Evolutionary conservation across 805 yeast genomes (phyloP), one percentile per base, ranked within the genome.

Genomic region (Candida peoriensis): DNA sequence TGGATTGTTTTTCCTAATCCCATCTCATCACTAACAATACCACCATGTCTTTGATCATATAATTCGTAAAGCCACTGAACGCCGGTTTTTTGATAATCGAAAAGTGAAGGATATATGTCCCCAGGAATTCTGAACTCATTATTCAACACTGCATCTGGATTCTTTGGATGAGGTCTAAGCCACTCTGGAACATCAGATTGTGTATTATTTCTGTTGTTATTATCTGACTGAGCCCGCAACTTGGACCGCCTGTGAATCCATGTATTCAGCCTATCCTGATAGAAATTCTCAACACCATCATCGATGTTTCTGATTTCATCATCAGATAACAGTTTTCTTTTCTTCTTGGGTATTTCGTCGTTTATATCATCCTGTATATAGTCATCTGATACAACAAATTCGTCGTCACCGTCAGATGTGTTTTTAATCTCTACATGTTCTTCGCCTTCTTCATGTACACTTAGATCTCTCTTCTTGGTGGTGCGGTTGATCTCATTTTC

Each of bases 51-150:
- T 56, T 93, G 97, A 15, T 77, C 70, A 50, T 84, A 81, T n/a
- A 93, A 64, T 53, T 93, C 98, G 81, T 94, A 89, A 2, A 93
- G 72, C 98, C 98, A 90, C 50, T 93, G 96, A 2, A 93, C 97
- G 42, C 97, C 87, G 0, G 97, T 93, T 50, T 85, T 85, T 51
- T 93, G 98, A 56, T 93, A 93, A 44, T 86, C 95, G 52, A 93
- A 93, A 11, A 93, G 61, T 5, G 87, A 72, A 0, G 93, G 80
- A 57, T 82, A 87, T 1, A 93, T 78, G 45, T 90, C 97, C 3
- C 97, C 97, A 0, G 98, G 97, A 1, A 93, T 66, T 39, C 63
- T 72, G 57, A 81, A 87, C 8, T 72, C 74, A 24, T 73, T 75
- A 50, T 86, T 81, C 5, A 90, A 60, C 6, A 72, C 66, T 0